phyloP scores from a whole-genome alignment of 768 basidiomycete genomes.

The Antrodiella citrinella region DNA sequence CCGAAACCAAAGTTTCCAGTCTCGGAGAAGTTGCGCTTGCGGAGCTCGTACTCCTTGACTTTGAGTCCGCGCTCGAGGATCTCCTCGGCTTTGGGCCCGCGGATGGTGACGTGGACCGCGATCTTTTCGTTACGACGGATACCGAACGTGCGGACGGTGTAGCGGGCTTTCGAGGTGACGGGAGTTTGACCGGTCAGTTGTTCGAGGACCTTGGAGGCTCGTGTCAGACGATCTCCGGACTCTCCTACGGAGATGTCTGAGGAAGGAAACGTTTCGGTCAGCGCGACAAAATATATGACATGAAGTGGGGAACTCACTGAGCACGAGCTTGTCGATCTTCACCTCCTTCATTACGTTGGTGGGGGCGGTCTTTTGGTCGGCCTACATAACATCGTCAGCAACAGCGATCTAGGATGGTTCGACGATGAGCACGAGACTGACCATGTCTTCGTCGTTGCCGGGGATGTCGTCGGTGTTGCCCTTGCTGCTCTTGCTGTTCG shows the following conservation, averaged over 20 bases:
- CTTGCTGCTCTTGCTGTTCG: slow-evolving; percentile 1
- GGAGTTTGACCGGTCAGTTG: slow-evolving; percentile 99
- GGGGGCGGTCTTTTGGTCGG: slow-evolving; percentile 83
- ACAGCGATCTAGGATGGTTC: background rate
- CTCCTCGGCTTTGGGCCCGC: slow-evolving; percentile 99
- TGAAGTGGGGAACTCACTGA: slow-evolving; percentile 66
- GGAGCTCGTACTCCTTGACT: slow-evolving; percentile 99
- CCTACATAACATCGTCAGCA: slow-evolving; percentile 33
- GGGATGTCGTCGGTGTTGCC: slow-evolving; percentile 14
- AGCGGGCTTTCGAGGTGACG: slow-evolving; percentile 98
- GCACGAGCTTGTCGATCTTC: slow-evolving; percentile 96
- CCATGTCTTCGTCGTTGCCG: slow-evolving; percentile 13
- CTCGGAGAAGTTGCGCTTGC: slow-evolving; percentile 95
- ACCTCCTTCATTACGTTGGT: slow-evolving; percentile 96
- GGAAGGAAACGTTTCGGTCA: slow-evolving; percentile 5
- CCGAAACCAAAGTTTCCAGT: slow-evolving; percentile 99
- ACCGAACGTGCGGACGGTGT: slow-evolving; percentile 98
- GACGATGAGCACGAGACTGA: slow-evolving; percentile 4
- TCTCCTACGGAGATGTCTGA: slow-evolving; percentile 99
- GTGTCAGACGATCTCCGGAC: slow-evolving; percentile 97
- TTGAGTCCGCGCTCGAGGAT: slow-evolving; percentile 98
- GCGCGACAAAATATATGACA: slow-evolving; percentile 1
- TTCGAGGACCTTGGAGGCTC: slow-evolving; percentile 98
- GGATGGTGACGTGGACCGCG: slow-evolving; percentile 96
- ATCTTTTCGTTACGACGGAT: slow-evolving; percentile 99